Base-by-base conservation (phyloP, 2,329 filamentous ascomycete genomes). In the Endothia cerciana region DNA sequence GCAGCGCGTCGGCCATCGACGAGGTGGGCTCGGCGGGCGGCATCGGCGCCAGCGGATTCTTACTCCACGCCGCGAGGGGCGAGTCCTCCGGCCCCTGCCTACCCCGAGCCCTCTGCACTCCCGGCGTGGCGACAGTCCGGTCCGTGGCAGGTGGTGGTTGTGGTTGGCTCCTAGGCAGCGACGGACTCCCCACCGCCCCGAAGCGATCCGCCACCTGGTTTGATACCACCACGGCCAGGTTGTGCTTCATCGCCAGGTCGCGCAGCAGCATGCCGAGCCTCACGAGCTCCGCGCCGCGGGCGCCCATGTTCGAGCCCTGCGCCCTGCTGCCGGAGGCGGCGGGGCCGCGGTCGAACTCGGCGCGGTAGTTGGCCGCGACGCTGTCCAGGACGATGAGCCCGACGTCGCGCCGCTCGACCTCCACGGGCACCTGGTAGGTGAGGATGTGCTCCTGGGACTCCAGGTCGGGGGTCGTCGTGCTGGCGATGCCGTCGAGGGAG, bases 121-220 rank as follows among this genome's bases (percentile, higher is more conserved):
- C 41, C 66, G 61, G 60, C 19, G 60, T 62, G 65, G 62, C 60
- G 30, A 61, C 65, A 38, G 67, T 15, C 45, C 55, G 55, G 5
- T 28, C 36, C 11, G 22, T 30, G n/a, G 68, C 17, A 69, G 72
- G 40, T 71, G 66, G 41, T 70, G 65, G 33, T 63, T 69, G 22
- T 73, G 65, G 60, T 33, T 60, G 58, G 30, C 38, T 74, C 47
- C 70, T 58, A 60, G 70, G 71, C 60, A 63, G 63, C 7, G 73
- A 64, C 36, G 64, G 68, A 57, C 38, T 55, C 19, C 58, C 22
- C 41, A 11, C 47, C 38, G 61, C 73, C 62, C 73, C 70, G 72
- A 99, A 97, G 4, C 93, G 89, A 78, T 99, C 95, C 6, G 92
- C 91, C 38, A 99, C 94, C 77, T 99, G 95, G 75, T 99, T 99